phyloP scores from a whole-genome alignment of 2,329 filamentous ascomycete species.

The Helotiales sp. region DNA sequence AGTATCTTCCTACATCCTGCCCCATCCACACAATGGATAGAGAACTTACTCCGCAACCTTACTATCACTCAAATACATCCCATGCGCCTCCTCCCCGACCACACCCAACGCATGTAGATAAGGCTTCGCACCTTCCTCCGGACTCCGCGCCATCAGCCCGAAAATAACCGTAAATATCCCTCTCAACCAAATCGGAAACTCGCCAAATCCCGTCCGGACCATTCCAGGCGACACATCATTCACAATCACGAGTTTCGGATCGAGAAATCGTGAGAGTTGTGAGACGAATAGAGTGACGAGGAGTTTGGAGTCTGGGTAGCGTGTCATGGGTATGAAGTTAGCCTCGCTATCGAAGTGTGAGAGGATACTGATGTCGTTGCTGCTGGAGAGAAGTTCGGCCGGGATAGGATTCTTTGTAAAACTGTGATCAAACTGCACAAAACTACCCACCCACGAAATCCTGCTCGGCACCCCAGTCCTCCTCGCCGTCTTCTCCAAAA shows the following conservation, averaged over 20 bases:
- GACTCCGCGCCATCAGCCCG: slow-evolving; percentile 9
- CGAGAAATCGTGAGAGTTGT: slow-evolving; percentile 10
- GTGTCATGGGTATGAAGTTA: neutral
- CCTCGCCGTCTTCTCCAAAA: slow-evolving; percentile 25
- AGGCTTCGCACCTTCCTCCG: slow-evolving; percentile 16
- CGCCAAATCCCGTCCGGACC: slow-evolving; percentile 20
- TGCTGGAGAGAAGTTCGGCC: neutral
- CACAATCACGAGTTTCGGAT: slow-evolving; percentile 13
- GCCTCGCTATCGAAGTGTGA: slow-evolving; percentile 14
- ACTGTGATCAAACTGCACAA: slow-evolving; percentile 22
- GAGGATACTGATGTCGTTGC: neutral
- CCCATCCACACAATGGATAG: neutral
- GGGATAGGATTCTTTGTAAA: slow-evolving; percentile 15
- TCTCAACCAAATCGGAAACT: slow-evolving; percentile 17
- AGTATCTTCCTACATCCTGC: neutral
- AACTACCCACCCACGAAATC: slow-evolving; percentile 18
- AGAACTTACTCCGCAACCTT: slow-evolving; percentile 29
- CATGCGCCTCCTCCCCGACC: slow-evolving; percentile 35
- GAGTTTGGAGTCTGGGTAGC: slow-evolving; percentile 23
- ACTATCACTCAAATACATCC: slow-evolving; percentile 28
- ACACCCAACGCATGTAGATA: slow-evolving; percentile 17
- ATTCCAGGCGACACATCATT: slow-evolving; percentile 25
- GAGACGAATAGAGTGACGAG: slow-evolving; percentile 18
- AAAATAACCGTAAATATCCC: slow-evolving; percentile 13
- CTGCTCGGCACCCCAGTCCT: slow-evolving; percentile 10